phyloP scores from a whole-genome alignment of 2,329 filamentous ascomycete genomes.

The Aulographum hederae region DNA sequence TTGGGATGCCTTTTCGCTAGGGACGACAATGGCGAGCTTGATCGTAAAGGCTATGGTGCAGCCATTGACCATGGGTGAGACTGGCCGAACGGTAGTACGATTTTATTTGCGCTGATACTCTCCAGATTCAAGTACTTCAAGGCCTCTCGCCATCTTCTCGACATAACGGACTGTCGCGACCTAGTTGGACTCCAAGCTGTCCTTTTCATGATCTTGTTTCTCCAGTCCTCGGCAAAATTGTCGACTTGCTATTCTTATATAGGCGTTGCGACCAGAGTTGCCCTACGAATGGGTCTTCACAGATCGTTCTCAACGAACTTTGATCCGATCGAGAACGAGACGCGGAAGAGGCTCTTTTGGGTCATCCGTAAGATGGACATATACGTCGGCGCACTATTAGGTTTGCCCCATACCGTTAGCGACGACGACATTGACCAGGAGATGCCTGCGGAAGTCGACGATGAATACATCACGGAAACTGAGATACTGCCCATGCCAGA shows the following conservation, averaged over 20 bases:
- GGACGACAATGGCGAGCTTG: conserved; percentile 14
- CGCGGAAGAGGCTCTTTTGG: conserved; percentile 32
- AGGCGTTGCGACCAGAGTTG: conserved; percentile 30
- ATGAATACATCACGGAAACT: conserved; percentile 30
- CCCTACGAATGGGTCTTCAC: conserved; percentile 31
- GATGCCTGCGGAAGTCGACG: conserved; percentile 27
- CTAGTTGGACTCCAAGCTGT: conserved; percentile 30
- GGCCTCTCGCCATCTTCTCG: conserved; percentile 27
- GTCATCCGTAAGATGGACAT: conserved; percentile 31
- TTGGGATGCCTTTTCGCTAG: conserved; percentile 28
- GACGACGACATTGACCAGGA: conserved; percentile 32
- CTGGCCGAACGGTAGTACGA: too few relatives aligned
- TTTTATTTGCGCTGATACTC: too few relatives aligned
- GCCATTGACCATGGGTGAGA: conserved; percentile 28
- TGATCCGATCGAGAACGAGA: conserved; percentile 28
- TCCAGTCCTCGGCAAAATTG: conserved; percentile 32
- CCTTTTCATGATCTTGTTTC: conserved; percentile 33
- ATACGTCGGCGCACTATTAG: conserved; percentile 32
- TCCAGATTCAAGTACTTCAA: conserved; percentile 31
- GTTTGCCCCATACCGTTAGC: conserved; percentile 27
- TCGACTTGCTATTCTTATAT: conserved; percentile 34
- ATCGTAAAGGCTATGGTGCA: conserved; percentile 23
- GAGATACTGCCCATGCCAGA: conserved; percentile 35
- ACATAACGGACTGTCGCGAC: conserved; percentile 34
- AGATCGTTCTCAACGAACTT: conserved; percentile 28